Conservation (phyloP, 306 rosid species). For the Hippophae tibetana region DNA sequence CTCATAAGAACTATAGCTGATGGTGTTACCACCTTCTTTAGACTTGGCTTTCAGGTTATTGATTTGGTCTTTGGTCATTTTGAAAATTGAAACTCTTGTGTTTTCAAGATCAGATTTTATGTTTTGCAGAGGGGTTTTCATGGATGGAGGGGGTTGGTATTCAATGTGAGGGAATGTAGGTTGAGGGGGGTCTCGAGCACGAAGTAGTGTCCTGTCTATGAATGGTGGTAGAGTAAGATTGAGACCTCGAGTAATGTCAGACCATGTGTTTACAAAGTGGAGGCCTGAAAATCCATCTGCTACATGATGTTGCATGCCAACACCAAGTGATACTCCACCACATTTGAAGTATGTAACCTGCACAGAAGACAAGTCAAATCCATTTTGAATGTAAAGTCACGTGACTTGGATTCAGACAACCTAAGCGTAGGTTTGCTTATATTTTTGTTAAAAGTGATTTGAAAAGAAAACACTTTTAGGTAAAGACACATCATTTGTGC, state of each 20-base stretch:
- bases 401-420: no score
- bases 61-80: slow-evolving; percentile 46
- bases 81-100: slow-evolving; percentile 44
- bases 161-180: slow-evolving; percentile 20
- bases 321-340: slow-evolving; percentile 79
- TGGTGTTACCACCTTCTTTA: slow-evolving; percentile 51
- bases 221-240: slow-evolving; percentile 55
- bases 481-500: no score
- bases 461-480: no score
- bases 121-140: slow-evolving; percentile 30
- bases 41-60: slow-evolving; percentile 47
- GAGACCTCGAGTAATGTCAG: slow-evolving; percentile 70
- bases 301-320: slow-evolving; percentile 65
- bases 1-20: slow-evolving; percentile 59
- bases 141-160: slow-evolving; percentile 39
- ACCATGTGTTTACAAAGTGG: slow-evolving; percentile 73
- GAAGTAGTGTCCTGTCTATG: slow-evolving; percentile 58
- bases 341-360: slow-evolving; percentile 78
- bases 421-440: no score
- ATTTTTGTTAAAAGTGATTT: no score
- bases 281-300: slow-evolving; percentile 84
- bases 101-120: slow-evolving; percentile 13
- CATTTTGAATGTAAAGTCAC: neutral
- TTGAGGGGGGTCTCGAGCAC: slow-evolving; percentile 58
- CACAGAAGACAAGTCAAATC: neutral